Percentiles rank a stretch among this genome's conserved stretches.
phyloP scores from a whole-genome alignment of 2,329 filamentous ascomycete species.

The Hymenoscyphus infarciens region DNA sequence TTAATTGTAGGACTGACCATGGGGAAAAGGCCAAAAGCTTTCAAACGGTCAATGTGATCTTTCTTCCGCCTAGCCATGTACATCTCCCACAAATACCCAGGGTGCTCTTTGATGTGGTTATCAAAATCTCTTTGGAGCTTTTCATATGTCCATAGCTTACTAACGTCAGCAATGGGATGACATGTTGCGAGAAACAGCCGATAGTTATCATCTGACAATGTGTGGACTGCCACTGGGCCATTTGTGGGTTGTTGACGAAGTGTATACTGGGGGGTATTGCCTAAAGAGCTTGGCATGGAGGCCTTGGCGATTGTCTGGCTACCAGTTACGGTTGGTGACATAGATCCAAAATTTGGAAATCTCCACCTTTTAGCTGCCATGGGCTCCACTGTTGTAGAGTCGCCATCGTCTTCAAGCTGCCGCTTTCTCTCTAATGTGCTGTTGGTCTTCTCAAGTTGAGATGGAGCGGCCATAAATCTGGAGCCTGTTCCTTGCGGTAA shows the following conservation, averaged over 20 bases:
- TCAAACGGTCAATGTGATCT: background rate
- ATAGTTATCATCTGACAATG: background rate
- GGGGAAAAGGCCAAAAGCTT: background rate
- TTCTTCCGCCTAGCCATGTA: background rate
- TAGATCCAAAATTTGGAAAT: background rate
- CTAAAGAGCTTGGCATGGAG: background rate
- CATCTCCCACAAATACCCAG: background rate
- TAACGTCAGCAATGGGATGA: background rate
- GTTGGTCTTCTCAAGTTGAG: background rate
- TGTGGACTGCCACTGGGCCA: background rate
- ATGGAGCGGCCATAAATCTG: too few species aligned
- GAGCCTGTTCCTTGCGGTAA: too few species aligned
- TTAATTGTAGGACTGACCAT: background rate
- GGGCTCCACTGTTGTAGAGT: background rate
- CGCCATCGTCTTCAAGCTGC: background rate
- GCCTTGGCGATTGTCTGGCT: background rate
- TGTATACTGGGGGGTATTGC: background rate
- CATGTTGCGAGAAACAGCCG: background rate
- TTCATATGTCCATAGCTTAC: background rate
- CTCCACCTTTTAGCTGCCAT: background rate
- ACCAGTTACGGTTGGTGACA: background rate
- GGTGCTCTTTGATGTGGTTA: background rate
- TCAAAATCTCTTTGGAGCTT: background rate
- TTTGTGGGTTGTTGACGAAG: background rate
- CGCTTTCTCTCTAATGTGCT: background rate